Evolutionary conservation across 306 rosid genomes (phyloP), one percentile per base, ranked within the genome.

Genomic region (Comarum palustre): DNA sequence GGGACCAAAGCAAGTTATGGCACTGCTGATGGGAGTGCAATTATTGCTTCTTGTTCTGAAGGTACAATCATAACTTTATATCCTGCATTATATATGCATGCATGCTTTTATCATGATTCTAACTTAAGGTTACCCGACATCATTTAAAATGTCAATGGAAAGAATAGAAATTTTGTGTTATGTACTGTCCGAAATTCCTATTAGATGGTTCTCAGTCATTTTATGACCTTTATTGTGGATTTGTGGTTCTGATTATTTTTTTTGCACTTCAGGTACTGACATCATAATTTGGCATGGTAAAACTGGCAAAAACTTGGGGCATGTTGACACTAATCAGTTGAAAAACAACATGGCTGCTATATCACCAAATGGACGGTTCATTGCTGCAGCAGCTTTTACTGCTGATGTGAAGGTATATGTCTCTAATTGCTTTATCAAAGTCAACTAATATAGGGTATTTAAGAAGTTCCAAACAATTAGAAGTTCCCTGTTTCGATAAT

Each of bases 341-440:
- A 95, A 91, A 83, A 95, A 95, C 82, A 91, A 59, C 80, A 95
- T 90, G 99, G 96, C 96, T 62, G 84, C 89, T 67, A 78, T 95
- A 86, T 95, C 99, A 71, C 96, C 97, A 76, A 84, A 95, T 83
- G 99, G 99, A 32, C 97, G 99, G 46, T 95, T 95, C 81, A 84
- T 95, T 88, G 99, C 99, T 34, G 97, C 99, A 15, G 99, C 99
- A 68, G 99, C 99, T 42, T 95, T 95, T 86, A 95, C 99, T 65
- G 97, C 97, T 54, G 99, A 95, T 65, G 99, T 95, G 76, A 95
- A 95, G 92, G 99, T 92, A 54, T 75, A 38, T 34, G 29, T 62
- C 68, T 72, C 25, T 80, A 66, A 24, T 10, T 17, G 46, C 63
- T 19, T 19, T 63, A 17, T 69, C 51, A 77, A 74, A 48, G 12